Evolutionary conservation across 257 asterid genomes (phyloP), one percentile per base, ranked within the genome.

Genomic region (Penstemon davidsonii): DNA sequence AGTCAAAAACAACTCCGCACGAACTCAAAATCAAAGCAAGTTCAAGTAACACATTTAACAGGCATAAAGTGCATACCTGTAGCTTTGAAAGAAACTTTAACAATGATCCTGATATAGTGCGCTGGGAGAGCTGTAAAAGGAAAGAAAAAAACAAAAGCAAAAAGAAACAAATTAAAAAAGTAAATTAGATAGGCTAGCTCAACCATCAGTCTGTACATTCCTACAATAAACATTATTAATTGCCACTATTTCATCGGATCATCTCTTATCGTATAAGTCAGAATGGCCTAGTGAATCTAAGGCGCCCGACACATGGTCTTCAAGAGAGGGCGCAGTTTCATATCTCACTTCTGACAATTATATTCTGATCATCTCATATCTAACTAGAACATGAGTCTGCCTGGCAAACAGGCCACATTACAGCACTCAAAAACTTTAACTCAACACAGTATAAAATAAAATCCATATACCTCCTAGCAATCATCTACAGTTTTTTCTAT

Each of bases 31-130:
- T 19, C 67, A 75, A 52, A 60, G 40, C 55, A 66, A 6, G 62
- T 64, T 46, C 72, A 60, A 72, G 68, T 53, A 45, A 57, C 62
- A 72, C 54, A 42, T 40, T 55, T 40, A 49, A 66, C 68, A 40
- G 5, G 8, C 54, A 70, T 33, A 50, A 6, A 18, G 43, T 59
- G 73, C 70, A 70, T 73, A 94, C 99, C 96, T 91, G 99, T 57
- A 94, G 89, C 90, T 94, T 94, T 19, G 99, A 91, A 62, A 92
- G 97, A 79, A 88, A 88, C 84, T 91, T 94, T 75, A 94, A 74
- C 76, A 94, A 69, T 25, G 99, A 91, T 65, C 96, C 96, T 6
- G 97, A 79, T 62, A 94, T 73, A 19, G 99, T 94, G 73, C 99
- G 95, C 68, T 94, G 99, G 46, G 99, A 91, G 54, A 94, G 95